phyloP scores from a whole-genome alignment of 495 filamentous ascomycete genomes.

The Lasiosphaeria hispida region DNA sequence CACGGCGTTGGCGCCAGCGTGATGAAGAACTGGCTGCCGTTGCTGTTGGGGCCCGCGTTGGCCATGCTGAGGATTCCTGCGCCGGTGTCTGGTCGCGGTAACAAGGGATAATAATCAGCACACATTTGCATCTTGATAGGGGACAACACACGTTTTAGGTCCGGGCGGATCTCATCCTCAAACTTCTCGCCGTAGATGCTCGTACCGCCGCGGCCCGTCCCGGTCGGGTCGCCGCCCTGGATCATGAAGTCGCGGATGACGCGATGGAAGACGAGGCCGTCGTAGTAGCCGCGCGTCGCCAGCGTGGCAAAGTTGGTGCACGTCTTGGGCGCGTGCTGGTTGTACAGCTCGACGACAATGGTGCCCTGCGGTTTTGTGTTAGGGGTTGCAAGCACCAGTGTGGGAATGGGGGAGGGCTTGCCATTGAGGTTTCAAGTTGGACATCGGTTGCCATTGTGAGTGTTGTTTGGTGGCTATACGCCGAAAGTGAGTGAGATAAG shows the following conservation, averaged over 20 bases:
- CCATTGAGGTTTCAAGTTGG: constrained; percentile 7
- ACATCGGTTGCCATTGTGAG: constrained; percentile 22
- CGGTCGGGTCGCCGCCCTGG: constrained; percentile 93
- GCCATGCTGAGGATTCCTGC: constrained; percentile 95
- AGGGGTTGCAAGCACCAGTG: neutral
- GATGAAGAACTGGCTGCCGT: constrained; percentile 86
- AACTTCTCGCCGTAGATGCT: constrained; percentile 95
- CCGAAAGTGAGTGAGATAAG: neutral
- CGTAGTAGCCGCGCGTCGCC: constrained; percentile 80
- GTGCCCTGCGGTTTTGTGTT: constrained; percentile 54
- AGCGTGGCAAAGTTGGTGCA: constrained; percentile 88
- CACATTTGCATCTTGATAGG: too few relatives aligned
- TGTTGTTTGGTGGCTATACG: neutral
- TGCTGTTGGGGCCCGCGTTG: constrained; percentile 90
- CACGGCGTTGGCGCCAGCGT: constrained; percentile 94
- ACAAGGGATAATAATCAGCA: too few relatives aligned
- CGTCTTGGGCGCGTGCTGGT: constrained; percentile 52
- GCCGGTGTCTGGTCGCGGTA: constrained; percentile 60
- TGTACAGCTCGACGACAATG: constrained; percentile 87
- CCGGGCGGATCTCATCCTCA: constrained; percentile 78
- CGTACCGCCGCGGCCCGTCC: constrained; percentile 85
- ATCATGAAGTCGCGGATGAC: constrained; percentile 97
- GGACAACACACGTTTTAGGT: constrained; percentile 65
- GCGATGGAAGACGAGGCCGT: constrained; percentile 82
- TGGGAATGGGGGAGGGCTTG: neutral